Evolutionary conservation across 1,284 basidiomycete species (phyloP).

Genomic region (Malassezia sp.): DNA sequence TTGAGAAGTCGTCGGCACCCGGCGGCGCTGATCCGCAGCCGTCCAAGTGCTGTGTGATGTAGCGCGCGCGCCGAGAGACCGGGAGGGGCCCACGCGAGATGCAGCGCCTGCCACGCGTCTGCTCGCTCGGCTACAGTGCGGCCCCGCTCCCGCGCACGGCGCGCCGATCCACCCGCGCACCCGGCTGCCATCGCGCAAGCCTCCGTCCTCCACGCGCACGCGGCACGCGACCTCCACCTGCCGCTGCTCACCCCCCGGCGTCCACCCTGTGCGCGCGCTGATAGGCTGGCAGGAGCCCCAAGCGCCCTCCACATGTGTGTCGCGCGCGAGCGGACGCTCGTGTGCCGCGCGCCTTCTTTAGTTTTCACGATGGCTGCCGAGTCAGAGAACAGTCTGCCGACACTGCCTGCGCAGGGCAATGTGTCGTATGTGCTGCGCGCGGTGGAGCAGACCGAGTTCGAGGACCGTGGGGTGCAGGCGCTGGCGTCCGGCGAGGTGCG

Average conservation of each 20-base stretch:
- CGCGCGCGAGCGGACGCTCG: too few species aligned
- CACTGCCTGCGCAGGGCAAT: constrained; percentile 50
- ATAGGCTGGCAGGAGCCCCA: too few species aligned
- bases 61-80: constrained; percentile 1
- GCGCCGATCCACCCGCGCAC: too few species aligned
- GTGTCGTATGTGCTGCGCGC: constrained; percentile 66
- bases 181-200: neutral
- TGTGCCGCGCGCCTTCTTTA: too few species aligned
- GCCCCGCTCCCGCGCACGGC: too few species aligned
- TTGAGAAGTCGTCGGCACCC: constrained; percentile 30
- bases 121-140: too few species aligned
- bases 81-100: too few species aligned
- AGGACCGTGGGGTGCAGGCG: constrained; percentile 61
- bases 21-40: constrained; percentile 36
- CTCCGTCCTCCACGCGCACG: neutral
- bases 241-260: neutral
- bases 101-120: too few species aligned
- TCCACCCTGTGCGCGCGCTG: too few species aligned
- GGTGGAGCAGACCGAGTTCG: constrained; percentile 62
- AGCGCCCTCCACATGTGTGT: too few species aligned
- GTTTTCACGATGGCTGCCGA: neutral
- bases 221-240: neutral
- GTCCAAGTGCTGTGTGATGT: constrained; percentile 41
- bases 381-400: constrained; percentile 39
- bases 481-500: constrained; percentile 64